Evolutionary conservation across 139 green algal genomes (phyloP).

Genomic region (Astrephomene gubernaculifera): DNA sequence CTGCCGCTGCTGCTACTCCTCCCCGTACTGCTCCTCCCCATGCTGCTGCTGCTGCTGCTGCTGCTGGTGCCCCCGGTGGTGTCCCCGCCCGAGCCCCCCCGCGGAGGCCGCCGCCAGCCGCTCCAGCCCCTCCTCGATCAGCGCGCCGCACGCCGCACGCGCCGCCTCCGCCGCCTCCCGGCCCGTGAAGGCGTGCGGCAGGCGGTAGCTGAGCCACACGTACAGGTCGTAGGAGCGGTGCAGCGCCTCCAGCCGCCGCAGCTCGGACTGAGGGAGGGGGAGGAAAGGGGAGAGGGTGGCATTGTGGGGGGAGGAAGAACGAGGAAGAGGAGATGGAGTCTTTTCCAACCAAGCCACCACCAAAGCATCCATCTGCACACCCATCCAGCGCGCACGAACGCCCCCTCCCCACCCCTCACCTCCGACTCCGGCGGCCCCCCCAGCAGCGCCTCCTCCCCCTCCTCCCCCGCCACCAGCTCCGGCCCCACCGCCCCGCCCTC

Average conservation of each 20-base stretch:
- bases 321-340: neutral
- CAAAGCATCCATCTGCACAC: neutral
- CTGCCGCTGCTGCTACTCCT: neutral
- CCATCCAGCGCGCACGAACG: neutral
- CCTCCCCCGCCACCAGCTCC: neutral
- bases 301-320: neutral
- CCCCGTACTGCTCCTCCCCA: neutral
- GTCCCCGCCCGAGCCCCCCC: neutral
- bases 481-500: conserved; percentile 35
- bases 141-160: neutral
- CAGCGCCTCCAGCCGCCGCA: conserved; percentile 54
- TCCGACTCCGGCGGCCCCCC: neutral
- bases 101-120: conserved; percentile 7
- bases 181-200: conserved; percentile 31
- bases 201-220: conserved; percentile 50
- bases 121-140: conserved; percentile 37
- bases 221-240: conserved; percentile 63
- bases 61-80: neutral
- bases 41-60: neutral
- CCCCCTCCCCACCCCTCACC: neutral
- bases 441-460: neutral
- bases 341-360: neutral
- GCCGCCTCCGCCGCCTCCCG: conserved; percentile 1
- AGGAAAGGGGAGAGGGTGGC: neutral
- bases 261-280: conserved; percentile 34